phyloP scores from a whole-genome alignment of 2,329 filamentous ascomycete species.

The Colletotrichum orchidophilum region DNA sequence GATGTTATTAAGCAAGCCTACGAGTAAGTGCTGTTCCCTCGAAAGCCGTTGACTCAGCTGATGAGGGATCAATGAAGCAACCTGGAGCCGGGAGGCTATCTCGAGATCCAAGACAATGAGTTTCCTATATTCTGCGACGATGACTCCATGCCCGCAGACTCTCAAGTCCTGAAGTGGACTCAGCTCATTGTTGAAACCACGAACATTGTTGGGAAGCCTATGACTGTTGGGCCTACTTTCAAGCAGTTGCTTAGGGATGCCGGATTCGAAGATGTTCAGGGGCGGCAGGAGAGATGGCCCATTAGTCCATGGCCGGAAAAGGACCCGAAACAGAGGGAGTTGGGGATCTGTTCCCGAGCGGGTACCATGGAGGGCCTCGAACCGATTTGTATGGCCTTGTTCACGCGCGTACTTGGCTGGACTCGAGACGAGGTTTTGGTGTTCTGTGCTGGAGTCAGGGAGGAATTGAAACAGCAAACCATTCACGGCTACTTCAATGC shows the following conservation, averaged over 20 bases:
- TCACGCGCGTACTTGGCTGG: conserved; percentile 41
- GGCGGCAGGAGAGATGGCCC: conserved; percentile 40
- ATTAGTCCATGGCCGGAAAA: conserved; percentile 42
- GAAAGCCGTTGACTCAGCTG: not conserved
- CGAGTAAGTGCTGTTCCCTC: conserved; percentile 34
- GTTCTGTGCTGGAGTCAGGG: conserved; percentile 38
- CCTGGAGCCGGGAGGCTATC: conserved; percentile 29
- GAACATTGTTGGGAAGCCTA: conserved; percentile 45
- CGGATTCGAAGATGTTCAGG: conserved; percentile 43
- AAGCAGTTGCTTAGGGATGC: conserved; percentile 11
- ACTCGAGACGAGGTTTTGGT: conserved; percentile 36
- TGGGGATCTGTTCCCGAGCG: conserved; percentile 25
- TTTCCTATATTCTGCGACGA: conserved; percentile 32
- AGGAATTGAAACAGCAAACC: conserved; percentile 37
- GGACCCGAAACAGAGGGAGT: conserved; percentile 40
- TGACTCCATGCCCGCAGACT: conserved; percentile 18
- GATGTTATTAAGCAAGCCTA: conserved; percentile 58
- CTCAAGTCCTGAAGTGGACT: conserved; percentile 36
- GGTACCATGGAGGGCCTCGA: conserved; percentile 38
- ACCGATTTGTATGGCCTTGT: conserved; percentile 40
- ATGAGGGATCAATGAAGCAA: not conserved
- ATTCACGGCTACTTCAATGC: conserved; percentile 41
- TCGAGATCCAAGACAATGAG: conserved; percentile 20
- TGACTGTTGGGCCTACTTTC: conserved; percentile 51
- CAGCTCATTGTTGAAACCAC: conserved; percentile 45